These are phyloP conservation scores for Coemansia sp. DNA, from an alignment of 192 early-diverging fungal species.

Conservation along the genomic window DNA sequence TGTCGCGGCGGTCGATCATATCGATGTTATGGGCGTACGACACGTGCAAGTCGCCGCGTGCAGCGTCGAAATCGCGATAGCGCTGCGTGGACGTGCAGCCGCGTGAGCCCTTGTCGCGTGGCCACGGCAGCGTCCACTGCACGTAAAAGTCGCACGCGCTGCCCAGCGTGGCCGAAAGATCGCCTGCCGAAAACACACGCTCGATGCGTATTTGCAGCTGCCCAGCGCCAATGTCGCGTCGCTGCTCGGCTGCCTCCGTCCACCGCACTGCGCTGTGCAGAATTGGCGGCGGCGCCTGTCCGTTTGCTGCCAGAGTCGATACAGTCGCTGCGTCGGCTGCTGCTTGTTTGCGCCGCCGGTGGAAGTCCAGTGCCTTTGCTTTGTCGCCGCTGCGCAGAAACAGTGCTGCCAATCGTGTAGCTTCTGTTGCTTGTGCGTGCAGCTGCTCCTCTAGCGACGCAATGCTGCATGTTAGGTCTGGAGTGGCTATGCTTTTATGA, in stretches of 20 bases:
- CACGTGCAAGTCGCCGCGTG: conserved; percentile 21
- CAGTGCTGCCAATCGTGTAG: conserved; percentile 32
- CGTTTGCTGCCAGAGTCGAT: conserved; percentile 29
- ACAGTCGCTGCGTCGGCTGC: conserved; percentile 30
- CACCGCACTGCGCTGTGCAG: conserved; percentile 37
- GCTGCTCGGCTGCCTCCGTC: conserved; percentile 37
- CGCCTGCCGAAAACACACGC: conserved; percentile 42
- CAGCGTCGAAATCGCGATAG: conserved; percentile 41
- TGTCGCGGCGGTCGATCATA: conserved; percentile 34
- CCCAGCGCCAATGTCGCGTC: conserved; percentile 40
- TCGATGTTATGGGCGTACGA: conserved; percentile 29
- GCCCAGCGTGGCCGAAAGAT: conserved; percentile 41
- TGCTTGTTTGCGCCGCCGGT: conserved; percentile 41
- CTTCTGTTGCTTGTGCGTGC: conserved; percentile 19
- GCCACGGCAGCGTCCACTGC: conserved; percentile 50
- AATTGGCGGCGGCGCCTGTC: conserved; percentile 27
- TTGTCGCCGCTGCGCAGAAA: conserved; percentile 39
- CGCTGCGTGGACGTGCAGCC: conserved; percentile 39
- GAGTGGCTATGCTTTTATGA: too few species aligned
- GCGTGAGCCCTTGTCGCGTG: conserved; percentile 31
- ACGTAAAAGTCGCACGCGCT: conserved; percentile 34
- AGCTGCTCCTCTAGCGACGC: conserved; percentile 26
- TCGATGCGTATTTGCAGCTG: conserved; percentile 38
- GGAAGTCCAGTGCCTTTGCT: conserved; percentile 40
- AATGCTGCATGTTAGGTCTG: conserved; percentile 21